Conservation (phyloP, 2,329 filamentous ascomycete species). For the Ophiostoma sp. region DNA sequence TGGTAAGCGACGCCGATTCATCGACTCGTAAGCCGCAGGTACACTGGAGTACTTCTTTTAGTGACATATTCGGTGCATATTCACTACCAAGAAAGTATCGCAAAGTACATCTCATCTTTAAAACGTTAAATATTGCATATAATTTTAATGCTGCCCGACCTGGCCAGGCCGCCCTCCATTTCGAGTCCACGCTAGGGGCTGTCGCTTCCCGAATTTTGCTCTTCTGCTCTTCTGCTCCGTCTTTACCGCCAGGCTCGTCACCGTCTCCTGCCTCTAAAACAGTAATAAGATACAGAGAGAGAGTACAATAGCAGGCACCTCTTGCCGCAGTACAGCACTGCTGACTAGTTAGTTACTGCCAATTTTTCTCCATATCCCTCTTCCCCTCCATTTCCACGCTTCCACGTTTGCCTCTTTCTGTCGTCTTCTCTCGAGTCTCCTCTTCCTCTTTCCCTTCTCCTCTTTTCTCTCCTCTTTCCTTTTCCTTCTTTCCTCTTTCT, state of each 20-base stretch:
- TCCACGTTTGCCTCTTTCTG: slow-evolving; percentile 13
- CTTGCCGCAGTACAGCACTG: too few species aligned
- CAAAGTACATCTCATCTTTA: neutral
- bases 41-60: too few species aligned
- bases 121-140: neutral
- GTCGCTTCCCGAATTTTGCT: neutral
- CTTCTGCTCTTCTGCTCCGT: neutral
- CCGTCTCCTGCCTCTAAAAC: neutral
- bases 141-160: neutral
- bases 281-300: too few species aligned
- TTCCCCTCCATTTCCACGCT: slow-evolving; percentile 15
- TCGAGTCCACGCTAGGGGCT: slow-evolving; percentile 7
- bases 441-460: slow-evolving; percentile 17
- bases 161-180: neutral
- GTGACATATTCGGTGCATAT: too few species aligned
- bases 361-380: slow-evolving; percentile 18
- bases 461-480: slow-evolving; percentile 5
- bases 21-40: too few species aligned
- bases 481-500: slow-evolving; percentile 25
- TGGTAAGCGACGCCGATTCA: too few species aligned
- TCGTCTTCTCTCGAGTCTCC: slow-evolving; percentile 18
- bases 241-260: neutral
- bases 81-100: neutral
- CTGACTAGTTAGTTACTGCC: neutral
- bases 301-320: neutral